Conservation (phyloP, 1,139 yeast genomes). For the Candida tropicalis region DNA sequence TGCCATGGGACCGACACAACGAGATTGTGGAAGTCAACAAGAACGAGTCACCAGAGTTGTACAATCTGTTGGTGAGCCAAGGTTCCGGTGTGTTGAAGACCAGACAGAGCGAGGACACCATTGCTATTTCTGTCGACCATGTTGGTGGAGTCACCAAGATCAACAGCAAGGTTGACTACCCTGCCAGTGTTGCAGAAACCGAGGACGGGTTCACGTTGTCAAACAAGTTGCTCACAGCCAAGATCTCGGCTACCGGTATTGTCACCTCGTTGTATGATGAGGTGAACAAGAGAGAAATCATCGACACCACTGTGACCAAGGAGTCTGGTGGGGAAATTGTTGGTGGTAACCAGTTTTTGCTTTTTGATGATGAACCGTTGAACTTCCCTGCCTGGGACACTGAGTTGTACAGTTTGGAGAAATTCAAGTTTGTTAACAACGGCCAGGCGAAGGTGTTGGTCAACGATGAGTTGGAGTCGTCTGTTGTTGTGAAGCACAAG, state of each 20-base stretch:
- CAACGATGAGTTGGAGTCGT: constrained; percentile 60
- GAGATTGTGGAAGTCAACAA: constrained; percentile 47
- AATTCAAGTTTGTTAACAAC: constrained; percentile 51
- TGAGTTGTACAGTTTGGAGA: constrained; percentile 79
- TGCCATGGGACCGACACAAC: constrained; percentile 65
- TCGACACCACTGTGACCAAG: constrained; percentile 54
- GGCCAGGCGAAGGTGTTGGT: constrained; percentile 53
- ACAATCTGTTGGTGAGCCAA: constrained; percentile 9
- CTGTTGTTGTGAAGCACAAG: constrained; percentile 60
- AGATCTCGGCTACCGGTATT: constrained; percentile 61
- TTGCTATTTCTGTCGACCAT: constrained; percentile 17
- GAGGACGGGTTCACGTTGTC: constrained; percentile 53
- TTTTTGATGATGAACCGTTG: constrained; percentile 88
- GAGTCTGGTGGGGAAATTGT: constrained; percentile 38
- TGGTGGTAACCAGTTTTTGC: constrained; percentile 77
- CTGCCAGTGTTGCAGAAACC: constrained; percentile 47
- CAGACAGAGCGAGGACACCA: constrained; percentile 7
- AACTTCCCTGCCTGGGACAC: constrained; percentile 98
- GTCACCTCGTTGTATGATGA: constrained; percentile 69
- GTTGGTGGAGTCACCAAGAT: constrained; percentile 19
- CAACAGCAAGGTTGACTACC: constrained; percentile 31
- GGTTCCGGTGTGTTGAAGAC: constrained; percentile 7
- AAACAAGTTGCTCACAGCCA: constrained; percentile 63
- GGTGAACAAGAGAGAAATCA: constrained; percentile 62
- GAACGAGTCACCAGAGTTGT: constrained; percentile 15